phyloP scores from a whole-genome alignment of 2,329 filamentous ascomycete genomes.

The Oidium heveae region DNA sequence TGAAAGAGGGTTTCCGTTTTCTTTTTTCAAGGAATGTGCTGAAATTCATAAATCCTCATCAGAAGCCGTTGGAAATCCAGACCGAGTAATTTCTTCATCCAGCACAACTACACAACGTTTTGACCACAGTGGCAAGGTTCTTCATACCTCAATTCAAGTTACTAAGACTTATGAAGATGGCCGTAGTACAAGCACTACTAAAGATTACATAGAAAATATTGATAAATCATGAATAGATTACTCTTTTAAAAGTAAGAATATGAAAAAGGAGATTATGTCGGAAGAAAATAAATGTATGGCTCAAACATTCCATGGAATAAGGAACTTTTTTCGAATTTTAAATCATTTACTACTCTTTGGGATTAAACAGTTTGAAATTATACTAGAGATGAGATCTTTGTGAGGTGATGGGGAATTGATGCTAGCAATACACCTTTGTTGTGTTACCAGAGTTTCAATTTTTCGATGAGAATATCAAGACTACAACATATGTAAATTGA shows the following conservation, averaged over 20 bases:
- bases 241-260: not conserved
- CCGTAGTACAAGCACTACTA: not conserved
- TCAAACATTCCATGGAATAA: no score
- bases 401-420: not conserved
- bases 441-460: no score
- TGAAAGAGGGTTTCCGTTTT: not conserved
- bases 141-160: not conserved
- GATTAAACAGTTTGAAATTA: not conserved
- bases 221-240: not conserved
- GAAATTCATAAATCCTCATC: not conserved
- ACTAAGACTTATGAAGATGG: not conserved
- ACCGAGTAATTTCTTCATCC: no score
- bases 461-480: no score
- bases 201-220: not conserved
- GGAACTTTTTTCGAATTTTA: no score
- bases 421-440: not conserved
- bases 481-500: no score
- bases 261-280: not conserved
- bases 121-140: not conserved
- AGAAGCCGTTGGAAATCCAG: not conserved
- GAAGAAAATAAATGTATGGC: no score
- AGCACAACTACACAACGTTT: no score
- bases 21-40: not conserved
- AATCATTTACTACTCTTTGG: not conserved
- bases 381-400: not conserved